Evolutionary conservation across 2,329 filamentous ascomycete species (phyloP), one percentile per base, ranked within the genome.

Genomic region (Cercospora citrullina): DNA sequence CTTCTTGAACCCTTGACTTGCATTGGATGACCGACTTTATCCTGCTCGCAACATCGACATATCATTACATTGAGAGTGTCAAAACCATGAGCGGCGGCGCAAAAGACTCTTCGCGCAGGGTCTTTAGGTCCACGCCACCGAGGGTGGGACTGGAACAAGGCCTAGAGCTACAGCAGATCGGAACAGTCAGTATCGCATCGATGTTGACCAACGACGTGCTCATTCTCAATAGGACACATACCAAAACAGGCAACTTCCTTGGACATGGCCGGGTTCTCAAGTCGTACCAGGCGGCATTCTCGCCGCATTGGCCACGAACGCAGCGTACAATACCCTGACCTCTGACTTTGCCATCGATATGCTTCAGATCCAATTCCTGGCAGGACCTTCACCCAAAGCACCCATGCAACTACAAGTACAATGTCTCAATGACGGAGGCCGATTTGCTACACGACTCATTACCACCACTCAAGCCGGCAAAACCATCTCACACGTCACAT

Each of bases 311-410:
- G 68, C 63, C 4, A 60, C 68, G 2, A 62, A 63, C 30, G 68
- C 68, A n/a, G 68, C 66, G 1, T 70, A 64, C 36, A 63, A 70
- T 28, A 70, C 68, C 6, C 18, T 70, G 2, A 18, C 60, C 8
- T 36, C 59, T 8, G 68, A 68, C 31, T 70, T 68, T 26, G 63
- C 66, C 30, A 66, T 70, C 26, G 63, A 70, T 39, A 66, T 67
- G 45, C 60, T 70, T 12, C 53, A 58, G 12, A 48, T 63, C 18
- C 65, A 67, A 28, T 64, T 63, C 51, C 33, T 67, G 26, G 12
- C 23, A 3, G 65, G 65, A 14, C 65, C 65, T 8, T 48, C 33
- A 7, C 28, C 60, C 6, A 60, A 48, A 23, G 26, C 26, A 16
- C n/a, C 48, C 10, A 67, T 68, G 53, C 63, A 57, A 12, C 16